Base-by-base conservation (phyloP, 495 filamentous ascomycete species). In the Penicillium verhagenii region DNA sequence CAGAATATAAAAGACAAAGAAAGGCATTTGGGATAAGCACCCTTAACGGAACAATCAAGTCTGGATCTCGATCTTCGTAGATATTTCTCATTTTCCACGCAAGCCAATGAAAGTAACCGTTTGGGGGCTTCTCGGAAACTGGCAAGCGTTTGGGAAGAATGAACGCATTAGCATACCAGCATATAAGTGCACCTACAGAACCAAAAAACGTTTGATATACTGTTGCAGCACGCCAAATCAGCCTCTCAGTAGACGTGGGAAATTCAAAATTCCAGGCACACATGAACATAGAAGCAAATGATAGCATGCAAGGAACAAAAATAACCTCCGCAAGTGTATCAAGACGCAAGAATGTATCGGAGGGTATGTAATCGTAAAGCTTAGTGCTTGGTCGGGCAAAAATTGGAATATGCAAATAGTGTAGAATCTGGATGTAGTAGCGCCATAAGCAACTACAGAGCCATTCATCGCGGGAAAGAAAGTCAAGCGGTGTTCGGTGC, bases 241-340 rank as follows among this genome's bases (percentile, higher is more conserved):
- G 11, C 14, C 38, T 38, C 47, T 72, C 70, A 3, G 47, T 40
- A 0, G 38, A 8, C 0, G 70, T 52, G 0, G 64, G 57, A 43
- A 73, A 74, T 0, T 40, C 13, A 13, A 46, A 63, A 35, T 66
- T 56, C 70, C 70, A 74, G 0, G 56, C 63, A n/a, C 64, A 24
- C 35, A 73, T 24, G 31, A 68, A 70, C 14, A 72, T 52, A n/a
- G 49, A 57, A 11, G 53, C 46, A 26, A 67, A 69, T 2, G 61
- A 11, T 0, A 69, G 11, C 0, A 59, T 43, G 6, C 26, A 44
- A 1, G 63, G 57, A 5, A 56, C 40, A 14, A 26, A 37, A 23
- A 71, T 49, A 2, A 45, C 16, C 28, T 59, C 59, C 2, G 56
- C 59, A 8, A 26, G 7, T 7, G 9, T 29, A 29, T 63, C 59